Evolutionary conservation across 1,139 yeast species (phyloP).

Genomic region (Taphrina wiesneri): DNA sequence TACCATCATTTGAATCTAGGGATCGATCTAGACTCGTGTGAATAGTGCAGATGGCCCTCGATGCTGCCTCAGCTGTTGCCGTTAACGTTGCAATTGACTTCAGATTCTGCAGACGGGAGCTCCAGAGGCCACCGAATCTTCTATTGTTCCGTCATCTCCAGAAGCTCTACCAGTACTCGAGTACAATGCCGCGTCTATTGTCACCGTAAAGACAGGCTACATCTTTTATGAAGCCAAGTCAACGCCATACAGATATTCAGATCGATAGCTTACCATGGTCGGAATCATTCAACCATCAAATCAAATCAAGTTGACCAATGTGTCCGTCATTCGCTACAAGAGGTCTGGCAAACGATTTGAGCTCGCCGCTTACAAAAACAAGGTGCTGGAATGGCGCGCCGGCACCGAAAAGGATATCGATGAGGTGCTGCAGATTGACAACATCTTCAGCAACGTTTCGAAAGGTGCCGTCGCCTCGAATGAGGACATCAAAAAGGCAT

Average conservation of each 20-base stretch:
- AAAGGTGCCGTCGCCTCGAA: constrained; percentile 92
- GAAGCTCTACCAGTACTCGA: no score
- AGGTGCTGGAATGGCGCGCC: constrained; percentile 87
- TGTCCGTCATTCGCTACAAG: constrained; percentile 85
- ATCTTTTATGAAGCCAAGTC: no score
- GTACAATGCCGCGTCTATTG: no score
- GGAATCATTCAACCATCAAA: constrained; percentile 83
- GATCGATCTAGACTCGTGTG: no score
- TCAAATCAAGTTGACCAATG: constrained; percentile 88
- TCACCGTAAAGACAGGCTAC: no score
- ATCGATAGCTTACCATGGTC: constrained; percentile 45
- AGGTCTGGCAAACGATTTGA: constrained; percentile 74
- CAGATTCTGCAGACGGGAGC: not conserved
- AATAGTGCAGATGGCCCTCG: no score
- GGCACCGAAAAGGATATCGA: constrained; percentile 79
- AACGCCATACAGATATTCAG: not conserved
- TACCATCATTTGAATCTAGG: no score
- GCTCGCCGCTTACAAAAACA: constrained; percentile 93
- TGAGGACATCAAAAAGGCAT: constrained; percentile 72
- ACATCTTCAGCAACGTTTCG: constrained; percentile 86
- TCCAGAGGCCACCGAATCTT: not conserved
- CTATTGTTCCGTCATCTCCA: not conserved
- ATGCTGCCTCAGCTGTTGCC: no score
- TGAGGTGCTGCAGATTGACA: constrained; percentile 95
- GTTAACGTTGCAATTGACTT: no score